Percentiles rank a stretch among this genome's conserved stretches.
Evolutionary conservation across 176 grass and related monocot species (phyloP).

Genomic region (Themeda triandra): DNA sequence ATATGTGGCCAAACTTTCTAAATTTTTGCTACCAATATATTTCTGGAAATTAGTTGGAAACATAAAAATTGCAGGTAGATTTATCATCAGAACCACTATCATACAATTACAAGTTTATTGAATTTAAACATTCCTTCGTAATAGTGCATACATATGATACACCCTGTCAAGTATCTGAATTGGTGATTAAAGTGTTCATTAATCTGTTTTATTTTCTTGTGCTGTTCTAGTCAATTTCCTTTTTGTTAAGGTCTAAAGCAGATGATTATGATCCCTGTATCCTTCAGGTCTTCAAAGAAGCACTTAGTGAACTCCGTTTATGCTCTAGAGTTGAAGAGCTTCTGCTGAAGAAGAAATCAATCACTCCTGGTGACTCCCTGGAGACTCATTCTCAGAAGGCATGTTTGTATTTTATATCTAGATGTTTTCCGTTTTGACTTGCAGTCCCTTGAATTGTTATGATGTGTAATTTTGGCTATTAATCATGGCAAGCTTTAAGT

Average conservation of each 20-base stretch:
- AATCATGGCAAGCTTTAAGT: background rate
- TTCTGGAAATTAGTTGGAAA: background rate
- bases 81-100: background rate
- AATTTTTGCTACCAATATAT: background rate
- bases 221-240: constrained; percentile 1
- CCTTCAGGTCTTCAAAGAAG: constrained; percentile 78
- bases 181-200: background rate
- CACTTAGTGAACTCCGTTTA: constrained; percentile 68
- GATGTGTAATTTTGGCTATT: background rate
- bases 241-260: background rate
- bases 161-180: background rate
- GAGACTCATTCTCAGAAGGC: constrained; percentile 92
- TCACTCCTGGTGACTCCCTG: constrained; percentile 70
- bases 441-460: background rate
- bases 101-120: background rate
- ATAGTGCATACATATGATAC: background rate
- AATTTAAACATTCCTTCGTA: background rate
- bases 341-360: constrained; percentile 80
- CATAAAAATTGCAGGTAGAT: background rate
- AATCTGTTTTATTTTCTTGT: constrained; percentile 13
- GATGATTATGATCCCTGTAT: background rate
- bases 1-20: background rate
- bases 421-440: constrained; percentile 6
- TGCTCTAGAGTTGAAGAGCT: constrained; percentile 86
- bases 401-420: constrained; percentile 31